Conservation (phyloP, 371 early-diverging fungal genomes). For the Rhizopus stolonifer region DNA sequence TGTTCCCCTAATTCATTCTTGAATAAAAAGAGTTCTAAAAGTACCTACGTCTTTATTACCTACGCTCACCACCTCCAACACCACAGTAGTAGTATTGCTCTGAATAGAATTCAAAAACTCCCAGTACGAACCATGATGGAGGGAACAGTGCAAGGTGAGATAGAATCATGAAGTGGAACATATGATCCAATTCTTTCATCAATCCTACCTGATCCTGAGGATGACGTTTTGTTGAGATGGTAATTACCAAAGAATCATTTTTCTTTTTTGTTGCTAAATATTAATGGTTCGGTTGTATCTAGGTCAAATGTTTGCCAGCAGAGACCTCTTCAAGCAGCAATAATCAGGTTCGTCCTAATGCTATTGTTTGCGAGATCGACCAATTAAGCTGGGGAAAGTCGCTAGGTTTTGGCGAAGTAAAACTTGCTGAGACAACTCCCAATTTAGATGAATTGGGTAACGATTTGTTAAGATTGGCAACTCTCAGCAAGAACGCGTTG, state of each 20-base stretch:
- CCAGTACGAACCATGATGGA: no score
- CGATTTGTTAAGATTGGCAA: constrained; percentile 16
- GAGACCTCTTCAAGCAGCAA: constrained; percentile 7
- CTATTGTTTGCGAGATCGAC: constrained; percentile 23
- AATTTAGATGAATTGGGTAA: constrained; percentile 16
- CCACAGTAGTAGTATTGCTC: no score
- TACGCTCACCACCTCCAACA: no score
- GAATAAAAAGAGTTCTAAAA: constrained; percentile 29
- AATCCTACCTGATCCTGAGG: constrained; percentile 14
- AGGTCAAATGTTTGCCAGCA: constrained; percentile 19
- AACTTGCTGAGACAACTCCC: constrained; percentile 17
- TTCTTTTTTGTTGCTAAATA: constrained; percentile 6
- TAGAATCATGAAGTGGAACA: no score
- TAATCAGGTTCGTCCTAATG: constrained; percentile 14
- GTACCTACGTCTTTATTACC: constrained; percentile 44
- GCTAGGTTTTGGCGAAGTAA: constrained; percentile 22
- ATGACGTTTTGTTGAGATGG: constrained; percentile 14
- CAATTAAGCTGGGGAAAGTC: constrained; percentile 21
- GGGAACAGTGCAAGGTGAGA: no score
- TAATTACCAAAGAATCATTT: not conserved
- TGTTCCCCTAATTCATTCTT: constrained; percentile 31
- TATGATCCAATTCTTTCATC: constrained; percentile 14
- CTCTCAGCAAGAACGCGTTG: constrained; percentile 7
- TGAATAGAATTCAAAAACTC: no score
- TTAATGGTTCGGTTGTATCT: constrained; percentile 13